Evolutionary conservation across 139 green algal genomes (phyloP).

Genomic region (Chlorella sorokiniana): DNA sequence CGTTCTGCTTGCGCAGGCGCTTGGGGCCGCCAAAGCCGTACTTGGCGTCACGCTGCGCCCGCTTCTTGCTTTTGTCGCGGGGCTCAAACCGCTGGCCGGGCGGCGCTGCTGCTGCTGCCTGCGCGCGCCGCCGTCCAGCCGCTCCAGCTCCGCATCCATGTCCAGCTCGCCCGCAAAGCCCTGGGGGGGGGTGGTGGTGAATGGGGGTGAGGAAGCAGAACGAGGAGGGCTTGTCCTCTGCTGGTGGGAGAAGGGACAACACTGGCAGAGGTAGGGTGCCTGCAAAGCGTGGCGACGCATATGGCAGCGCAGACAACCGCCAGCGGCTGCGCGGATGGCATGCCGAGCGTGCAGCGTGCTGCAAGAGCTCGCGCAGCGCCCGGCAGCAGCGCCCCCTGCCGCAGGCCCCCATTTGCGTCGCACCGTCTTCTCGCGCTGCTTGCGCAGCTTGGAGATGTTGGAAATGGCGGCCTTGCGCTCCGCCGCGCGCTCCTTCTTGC

Average conservation of each 20-base stretch:
- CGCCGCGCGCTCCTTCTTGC: constrained; percentile 79
- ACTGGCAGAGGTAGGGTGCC: background rate
- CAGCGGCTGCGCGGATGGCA: too few relatives aligned
- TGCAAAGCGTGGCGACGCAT: background rate
- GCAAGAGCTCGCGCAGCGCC: too few relatives aligned
- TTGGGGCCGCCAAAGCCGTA: constrained; percentile 92
- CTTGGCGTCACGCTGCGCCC: constrained; percentile 63
- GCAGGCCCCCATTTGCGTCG: too few relatives aligned
- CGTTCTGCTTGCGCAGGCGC: constrained; percentile 89
- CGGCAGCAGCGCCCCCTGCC: too few relatives aligned
- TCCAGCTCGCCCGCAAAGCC: constrained; percentile 77
- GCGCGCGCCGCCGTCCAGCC: constrained; percentile 28
- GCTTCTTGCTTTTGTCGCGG: constrained; percentile 60
- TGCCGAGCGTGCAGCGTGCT: too few relatives aligned
- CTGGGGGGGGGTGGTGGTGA: background rate
- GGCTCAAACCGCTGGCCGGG: constrained; percentile 38
- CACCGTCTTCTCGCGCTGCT: constrained; percentile 57
- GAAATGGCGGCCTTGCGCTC: constrained; percentile 87
- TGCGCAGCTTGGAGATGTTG: constrained; percentile 83
- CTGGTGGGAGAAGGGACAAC: background rate
- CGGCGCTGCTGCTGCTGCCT: constrained; percentile 7
- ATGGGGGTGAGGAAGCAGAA: background rate
- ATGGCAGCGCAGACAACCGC: too few relatives aligned
- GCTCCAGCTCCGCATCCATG: constrained; percentile 68
- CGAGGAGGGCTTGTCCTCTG: too few relatives aligned